These are phyloP conservation scores for Mrakia gelida DNA, from an alignment of 768 basidiomycete genomes.

Conservation along the genomic window DNA sequence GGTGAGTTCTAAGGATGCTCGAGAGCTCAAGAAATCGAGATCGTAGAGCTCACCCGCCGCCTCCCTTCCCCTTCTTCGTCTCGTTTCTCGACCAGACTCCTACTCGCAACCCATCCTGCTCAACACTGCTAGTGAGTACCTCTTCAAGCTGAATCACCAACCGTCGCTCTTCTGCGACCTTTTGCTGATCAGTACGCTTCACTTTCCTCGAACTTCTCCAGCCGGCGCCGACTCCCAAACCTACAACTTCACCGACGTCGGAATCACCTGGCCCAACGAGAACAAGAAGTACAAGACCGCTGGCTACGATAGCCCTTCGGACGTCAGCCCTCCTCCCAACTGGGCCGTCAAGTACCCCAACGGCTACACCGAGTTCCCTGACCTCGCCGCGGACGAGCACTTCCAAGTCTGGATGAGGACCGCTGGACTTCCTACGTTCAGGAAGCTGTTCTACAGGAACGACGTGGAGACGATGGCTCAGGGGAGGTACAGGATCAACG, in stretches of 20 bases:
- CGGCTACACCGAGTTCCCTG: slow-evolving; percentile 65
- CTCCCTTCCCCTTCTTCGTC: neutral
- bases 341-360: slow-evolving; percentile 72
- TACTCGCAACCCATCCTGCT: slow-evolving; percentile 61
- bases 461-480: slow-evolving; percentile 65
- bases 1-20: slow-evolving; percentile 48
- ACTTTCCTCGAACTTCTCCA: slow-evolving; percentile 2
- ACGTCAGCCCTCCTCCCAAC: slow-evolving; percentile 88
- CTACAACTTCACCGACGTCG: slow-evolving; percentile 69
- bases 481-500: slow-evolving; percentile 69
- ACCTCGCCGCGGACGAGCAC: slow-evolving; percentile 73
- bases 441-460: slow-evolving; percentile 90
- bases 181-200: neutral
- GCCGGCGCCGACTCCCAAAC: slow-evolving; percentile 45
- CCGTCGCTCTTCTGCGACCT: neutral
- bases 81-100: slow-evolving; percentile 57
- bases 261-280: slow-evolving; percentile 96
- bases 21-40: neutral
- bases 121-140: slow-evolving; percentile 52
- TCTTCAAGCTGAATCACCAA: neutral
- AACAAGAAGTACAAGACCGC: slow-evolving; percentile 74
- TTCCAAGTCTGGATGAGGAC: slow-evolving; percentile 99
- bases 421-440: slow-evolving; percentile 91
- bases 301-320: slow-evolving; percentile 57
- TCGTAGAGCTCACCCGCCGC: neutral